Percentiles rank a stretch among this genome's conserved stretches.
Evolutionary conservation across 169 alveolate species (phyloP).

Genomic region (Eimeria tenella): DNA sequence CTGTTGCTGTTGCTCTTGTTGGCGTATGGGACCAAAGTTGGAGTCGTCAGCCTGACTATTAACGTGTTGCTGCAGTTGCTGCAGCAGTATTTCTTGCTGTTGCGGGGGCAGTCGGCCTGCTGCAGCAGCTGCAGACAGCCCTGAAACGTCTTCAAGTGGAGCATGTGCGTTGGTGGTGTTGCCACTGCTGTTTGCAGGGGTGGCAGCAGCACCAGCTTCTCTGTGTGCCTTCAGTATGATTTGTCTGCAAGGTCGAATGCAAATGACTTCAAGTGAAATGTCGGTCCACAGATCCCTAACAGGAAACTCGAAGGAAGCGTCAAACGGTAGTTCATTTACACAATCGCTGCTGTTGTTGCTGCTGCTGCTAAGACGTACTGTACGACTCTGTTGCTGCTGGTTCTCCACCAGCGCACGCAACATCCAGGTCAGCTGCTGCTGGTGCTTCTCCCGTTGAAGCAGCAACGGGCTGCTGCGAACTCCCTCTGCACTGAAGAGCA

Average conservation of each 20-base stretch:
- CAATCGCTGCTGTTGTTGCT: neutral
- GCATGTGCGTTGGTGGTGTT: neutral
- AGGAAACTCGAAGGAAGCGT: slow-evolving; percentile 36
- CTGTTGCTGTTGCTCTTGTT: slow-evolving; percentile 37
- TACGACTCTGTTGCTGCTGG: slow-evolving; percentile 62
- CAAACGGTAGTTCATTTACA: slow-evolving; percentile 23
- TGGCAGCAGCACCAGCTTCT: neutral
- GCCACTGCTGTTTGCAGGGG: slow-evolving; percentile 29
- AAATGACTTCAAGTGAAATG: slow-evolving; percentile 32
- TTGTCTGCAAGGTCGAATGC: slow-evolving; percentile 11
- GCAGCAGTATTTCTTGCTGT: slow-evolving; percentile 21
- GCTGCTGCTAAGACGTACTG: slow-evolving; percentile 2
- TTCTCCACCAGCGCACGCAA: slow-evolving; percentile 44
- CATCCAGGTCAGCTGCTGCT: slow-evolving; percentile 73
- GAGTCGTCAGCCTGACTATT: neutral
- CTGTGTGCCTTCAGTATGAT: neutral
- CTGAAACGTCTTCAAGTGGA: slow-evolving; percentile 15
- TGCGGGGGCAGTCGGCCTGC: slow-evolving; percentile 12
- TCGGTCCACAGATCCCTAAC: slow-evolving; percentile 71
- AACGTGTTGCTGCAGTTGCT: slow-evolving; percentile 2
- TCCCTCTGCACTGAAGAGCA: slow-evolving; percentile 58
- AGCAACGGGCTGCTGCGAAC: neutral
- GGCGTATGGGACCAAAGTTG: neutral
- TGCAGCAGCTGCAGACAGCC: slow-evolving; percentile 21
- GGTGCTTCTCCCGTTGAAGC: slow-evolving; percentile 69